phyloP scores from a whole-genome alignment of 177 flowering plant species.

The Vitis hybrid region DNA sequence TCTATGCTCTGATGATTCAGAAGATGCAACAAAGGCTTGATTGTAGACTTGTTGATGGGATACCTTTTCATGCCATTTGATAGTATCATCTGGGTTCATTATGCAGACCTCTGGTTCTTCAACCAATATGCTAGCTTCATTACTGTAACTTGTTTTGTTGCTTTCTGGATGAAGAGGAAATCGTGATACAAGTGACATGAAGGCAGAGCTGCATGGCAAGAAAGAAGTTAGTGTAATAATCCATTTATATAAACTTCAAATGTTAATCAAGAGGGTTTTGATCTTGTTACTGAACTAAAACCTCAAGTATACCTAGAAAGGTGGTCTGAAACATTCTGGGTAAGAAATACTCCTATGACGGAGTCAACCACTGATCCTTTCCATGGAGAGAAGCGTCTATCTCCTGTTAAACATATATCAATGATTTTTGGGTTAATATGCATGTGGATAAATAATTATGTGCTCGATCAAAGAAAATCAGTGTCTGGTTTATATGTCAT shows the following conservation, averaged over 20 bases:
- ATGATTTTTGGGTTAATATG: not conserved
- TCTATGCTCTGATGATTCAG: conserved; percentile 15
- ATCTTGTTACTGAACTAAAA: not conserved
- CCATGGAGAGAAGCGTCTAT: conserved; percentile 50
- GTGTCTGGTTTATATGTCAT: no score
- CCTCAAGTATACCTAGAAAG: conserved; percentile 42
- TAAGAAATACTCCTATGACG: conserved; percentile 53
- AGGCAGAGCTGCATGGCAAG: conserved; percentile 45
- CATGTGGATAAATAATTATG: no score
- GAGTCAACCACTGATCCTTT: conserved; percentile 62
- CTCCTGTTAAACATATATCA: conserved; percentile 28
- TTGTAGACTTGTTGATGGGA: conserved; percentile 15
- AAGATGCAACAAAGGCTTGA: conserved; percentile 17
- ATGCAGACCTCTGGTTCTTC: conserved; percentile 43
- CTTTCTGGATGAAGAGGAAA: conserved; percentile 33
- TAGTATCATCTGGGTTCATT: conserved; percentile 28
- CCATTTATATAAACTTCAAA: not conserved
- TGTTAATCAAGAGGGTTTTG: not conserved
- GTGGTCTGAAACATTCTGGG: conserved; percentile 61
- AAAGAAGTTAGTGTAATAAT: not conserved
- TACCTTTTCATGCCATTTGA: conserved; percentile 27
- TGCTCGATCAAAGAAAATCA: no score
- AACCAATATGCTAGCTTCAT: conserved; percentile 15
- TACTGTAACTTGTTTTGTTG: conserved; percentile 12
- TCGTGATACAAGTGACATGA: conserved; percentile 46